These are phyloP conservation scores for Colletotrichum musicola DNA, from an alignment of 2,329 filamentous ascomycete species.

Conservation along the genomic window DNA sequence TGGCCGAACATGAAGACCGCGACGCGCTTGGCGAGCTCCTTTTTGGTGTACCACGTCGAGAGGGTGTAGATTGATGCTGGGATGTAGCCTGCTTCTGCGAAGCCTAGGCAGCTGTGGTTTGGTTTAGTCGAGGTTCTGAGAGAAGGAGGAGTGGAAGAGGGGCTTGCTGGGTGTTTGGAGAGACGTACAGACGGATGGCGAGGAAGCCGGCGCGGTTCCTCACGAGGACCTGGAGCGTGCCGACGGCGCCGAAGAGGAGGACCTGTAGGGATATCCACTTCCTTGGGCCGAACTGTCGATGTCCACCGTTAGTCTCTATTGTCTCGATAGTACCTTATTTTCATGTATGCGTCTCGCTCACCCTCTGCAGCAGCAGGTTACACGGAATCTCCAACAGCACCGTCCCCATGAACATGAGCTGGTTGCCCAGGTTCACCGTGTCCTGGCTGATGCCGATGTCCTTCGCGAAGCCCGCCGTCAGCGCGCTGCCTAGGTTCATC, in stretches of 20 bases:
- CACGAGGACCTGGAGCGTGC: slow-evolving; percentile 58
- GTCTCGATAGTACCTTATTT: no score
- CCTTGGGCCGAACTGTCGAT: slow-evolving; percentile 54
- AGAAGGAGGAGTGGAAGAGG: no score
- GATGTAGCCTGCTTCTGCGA: slow-evolving; percentile 65
- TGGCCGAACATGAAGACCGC: slow-evolving; percentile 67
- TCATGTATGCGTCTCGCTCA: slow-evolving; percentile 13
- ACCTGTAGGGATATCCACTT: slow-evolving; percentile 64
- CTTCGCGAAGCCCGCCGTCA: slow-evolving; percentile 61
- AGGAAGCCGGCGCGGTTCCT: slow-evolving; percentile 59
- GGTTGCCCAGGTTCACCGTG: slow-evolving; percentile 65
- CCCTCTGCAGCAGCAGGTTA: slow-evolving; percentile 58
- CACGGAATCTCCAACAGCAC: slow-evolving; percentile 65
- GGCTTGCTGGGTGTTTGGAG: no score
- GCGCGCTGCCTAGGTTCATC: slow-evolving; percentile 64
- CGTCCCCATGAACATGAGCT: slow-evolving; percentile 65
- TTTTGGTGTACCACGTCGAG: slow-evolving; percentile 63
- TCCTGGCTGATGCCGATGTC: slow-evolving; percentile 58
- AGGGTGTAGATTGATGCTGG: slow-evolving; percentile 64
- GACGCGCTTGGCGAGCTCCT: slow-evolving; percentile 60
- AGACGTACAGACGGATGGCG: slow-evolving; percentile 49
- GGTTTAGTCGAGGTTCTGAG: no score
- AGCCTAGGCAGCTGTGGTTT: slow-evolving; percentile 51
- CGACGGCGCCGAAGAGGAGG: slow-evolving; percentile 61
- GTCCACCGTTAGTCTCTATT: neutral